A percentile compares a stretch with the other conserved stretches of the same genome.
phyloP scores from a whole-genome alignment of 169 alveolate species.

The Theileria parva region DNA sequence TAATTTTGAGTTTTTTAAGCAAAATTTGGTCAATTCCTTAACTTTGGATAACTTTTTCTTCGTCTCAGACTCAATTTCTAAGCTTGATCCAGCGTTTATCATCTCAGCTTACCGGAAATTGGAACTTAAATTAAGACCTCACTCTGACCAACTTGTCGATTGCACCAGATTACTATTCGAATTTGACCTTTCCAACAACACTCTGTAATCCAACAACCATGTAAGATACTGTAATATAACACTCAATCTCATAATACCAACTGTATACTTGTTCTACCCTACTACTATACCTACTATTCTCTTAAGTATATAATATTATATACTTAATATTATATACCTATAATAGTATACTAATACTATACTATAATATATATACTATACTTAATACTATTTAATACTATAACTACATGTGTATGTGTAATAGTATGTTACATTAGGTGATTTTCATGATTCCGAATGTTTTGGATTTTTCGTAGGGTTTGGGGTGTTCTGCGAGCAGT shows the following conservation, averaged over 20 bases:
- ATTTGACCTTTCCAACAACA: constrained; percentile 14
- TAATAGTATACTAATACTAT: too few species aligned
- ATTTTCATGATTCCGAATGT: constrained; percentile 50
- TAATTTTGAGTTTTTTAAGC: constrained; percentile 36
- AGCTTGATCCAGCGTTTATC: constrained; percentile 30
- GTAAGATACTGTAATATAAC: too few species aligned
- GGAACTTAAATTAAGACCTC: constrained; percentile 12
- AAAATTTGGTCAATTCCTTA: constrained; percentile 9
- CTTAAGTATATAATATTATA: too few species aligned
- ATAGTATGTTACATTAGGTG: constrained; percentile 17
- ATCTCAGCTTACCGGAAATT: constrained; percentile 12
- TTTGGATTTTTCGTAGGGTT: constrained; percentile 52
- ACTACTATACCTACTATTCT: too few species aligned
- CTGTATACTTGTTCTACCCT: too few species aligned
- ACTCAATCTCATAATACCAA: too few species aligned
- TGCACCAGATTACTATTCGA: constrained; percentile 43
- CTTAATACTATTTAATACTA: too few species aligned
- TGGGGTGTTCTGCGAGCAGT: constrained; percentile 68
- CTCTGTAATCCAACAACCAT: background rate
- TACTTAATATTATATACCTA: background rate
- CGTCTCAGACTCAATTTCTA: constrained; percentile 19
- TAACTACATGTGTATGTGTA: too few species aligned
- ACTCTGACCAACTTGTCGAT: constrained; percentile 14
- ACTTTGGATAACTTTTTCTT: constrained; percentile 44
- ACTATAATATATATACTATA: too few species aligned